Evolutionary conservation across 805 yeast species (phyloP).

Genomic region (Candida argentea): DNA sequence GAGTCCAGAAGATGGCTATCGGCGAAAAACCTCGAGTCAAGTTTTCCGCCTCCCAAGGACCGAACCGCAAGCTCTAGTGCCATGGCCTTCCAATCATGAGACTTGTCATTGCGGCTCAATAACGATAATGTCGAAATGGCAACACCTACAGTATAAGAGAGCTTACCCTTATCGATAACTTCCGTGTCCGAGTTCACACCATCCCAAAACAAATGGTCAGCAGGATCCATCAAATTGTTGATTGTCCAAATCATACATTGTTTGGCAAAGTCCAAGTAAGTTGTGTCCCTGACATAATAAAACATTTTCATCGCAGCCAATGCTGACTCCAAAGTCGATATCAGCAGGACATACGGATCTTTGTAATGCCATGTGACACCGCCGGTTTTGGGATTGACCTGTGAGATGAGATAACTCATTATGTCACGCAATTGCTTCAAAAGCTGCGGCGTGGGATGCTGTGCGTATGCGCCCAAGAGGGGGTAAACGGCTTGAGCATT

Average conservation of each 20-base stretch:
- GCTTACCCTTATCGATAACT: conserved; percentile 5
- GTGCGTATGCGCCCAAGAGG: conserved; percentile 6
- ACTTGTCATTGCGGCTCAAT: no score
- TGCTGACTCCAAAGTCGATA: conserved; percentile 9
- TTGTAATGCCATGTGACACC: conserved; percentile 6
- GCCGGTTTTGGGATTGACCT: conserved; percentile 5
- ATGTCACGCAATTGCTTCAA: conserved; percentile 4
- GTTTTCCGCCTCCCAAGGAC: conserved; percentile 5
- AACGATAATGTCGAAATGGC: conserved; percentile 6
- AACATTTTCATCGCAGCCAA: conserved; percentile 7
- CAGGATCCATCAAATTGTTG: conserved; percentile 8
- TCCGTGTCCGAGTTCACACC: conserved; percentile 5
- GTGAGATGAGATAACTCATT: conserved; percentile 4
- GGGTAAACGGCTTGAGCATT: conserved; percentile 9
- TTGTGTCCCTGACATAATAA: conserved; percentile 3
- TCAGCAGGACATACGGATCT: conserved; percentile 7
- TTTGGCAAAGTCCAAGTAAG: conserved; percentile 4
- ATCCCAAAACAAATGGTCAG: conserved; percentile 6
- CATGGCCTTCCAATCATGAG: conserved; percentile 10
- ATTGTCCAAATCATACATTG: conserved; percentile 6
- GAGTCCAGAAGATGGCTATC: conserved; percentile 15
- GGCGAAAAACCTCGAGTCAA: conserved; percentile 11
- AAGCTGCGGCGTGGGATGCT: conserved; percentile 3
- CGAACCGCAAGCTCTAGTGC: conserved; percentile 8
- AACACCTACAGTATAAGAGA: conserved; percentile 8